These are phyloP conservation scores for Melaleuca quinquenervia DNA, from an alignment of 345 rosid genomes.

Conservation along the genomic window DNA sequence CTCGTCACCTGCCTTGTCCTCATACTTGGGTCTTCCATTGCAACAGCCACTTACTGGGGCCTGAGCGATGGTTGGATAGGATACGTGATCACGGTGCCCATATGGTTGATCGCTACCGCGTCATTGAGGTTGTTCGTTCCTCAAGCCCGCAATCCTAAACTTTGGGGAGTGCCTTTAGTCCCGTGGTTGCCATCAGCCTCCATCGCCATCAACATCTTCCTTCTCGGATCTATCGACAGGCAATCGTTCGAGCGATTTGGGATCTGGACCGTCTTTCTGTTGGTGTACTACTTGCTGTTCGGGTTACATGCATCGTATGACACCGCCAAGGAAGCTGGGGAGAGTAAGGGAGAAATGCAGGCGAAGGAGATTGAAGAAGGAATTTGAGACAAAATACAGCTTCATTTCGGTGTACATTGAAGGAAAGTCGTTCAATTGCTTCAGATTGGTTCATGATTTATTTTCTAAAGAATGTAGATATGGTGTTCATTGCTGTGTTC, in stretches of 20 bases:
- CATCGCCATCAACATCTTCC: constrained; percentile 58
- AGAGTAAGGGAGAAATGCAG: background rate
- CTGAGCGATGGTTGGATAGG: constrained; percentile 40
- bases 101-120: constrained; percentile 47
- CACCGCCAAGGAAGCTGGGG: constrained; percentile 24
- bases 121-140: constrained; percentile 38
- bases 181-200: constrained; percentile 86
- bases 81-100: constrained; percentile 37
- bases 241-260: constrained; percentile 56
- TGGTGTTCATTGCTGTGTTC: background rate
- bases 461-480: too few relatives aligned
- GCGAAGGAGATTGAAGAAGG: constrained; percentile 37
- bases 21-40: constrained; percentile 40
- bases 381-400: background rate
- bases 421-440: background rate
- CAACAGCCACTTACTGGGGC: constrained; percentile 46
- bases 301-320: constrained; percentile 73
- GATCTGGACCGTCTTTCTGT: constrained; percentile 40
- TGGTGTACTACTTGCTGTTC: constrained; percentile 53
- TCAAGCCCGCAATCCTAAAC: constrained; percentile 50
- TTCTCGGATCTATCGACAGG: constrained; percentile 61
- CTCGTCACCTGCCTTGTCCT: constrained; percentile 23
- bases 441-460: too few relatives aligned
- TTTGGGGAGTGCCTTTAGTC: constrained; percentile 87
- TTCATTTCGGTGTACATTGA: background rate